Percentiles rank a stretch among this genome's conserved stretches.
Evolutionary conservation across 2,329 filamentous ascomycete genomes (phyloP).

Genomic region (Dactylonectria estremocensis): DNA sequence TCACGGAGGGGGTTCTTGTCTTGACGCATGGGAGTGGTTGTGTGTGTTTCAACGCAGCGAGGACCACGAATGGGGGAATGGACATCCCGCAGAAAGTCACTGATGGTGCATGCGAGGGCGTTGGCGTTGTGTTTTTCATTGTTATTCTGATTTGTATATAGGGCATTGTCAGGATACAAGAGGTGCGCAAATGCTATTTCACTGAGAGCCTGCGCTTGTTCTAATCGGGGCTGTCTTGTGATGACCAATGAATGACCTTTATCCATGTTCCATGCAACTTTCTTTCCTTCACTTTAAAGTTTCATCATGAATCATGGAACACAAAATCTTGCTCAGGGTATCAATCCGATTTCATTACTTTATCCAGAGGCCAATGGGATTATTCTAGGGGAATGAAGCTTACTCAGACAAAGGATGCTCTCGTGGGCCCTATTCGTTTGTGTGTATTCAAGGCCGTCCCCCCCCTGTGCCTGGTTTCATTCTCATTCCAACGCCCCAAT

Average conservation of each 20-base stretch:
- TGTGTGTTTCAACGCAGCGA: conserved; percentile 14
- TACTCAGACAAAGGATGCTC: background rate
- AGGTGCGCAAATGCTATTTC: background rate
- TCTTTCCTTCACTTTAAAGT: background rate
- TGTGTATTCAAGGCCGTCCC: background rate
- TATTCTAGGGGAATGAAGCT: background rate
- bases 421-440: background rate
- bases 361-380: background rate
- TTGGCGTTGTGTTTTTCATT: conserved; percentile 10
- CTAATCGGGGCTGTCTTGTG: background rate
- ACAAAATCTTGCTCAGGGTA: too few species aligned
- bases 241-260: background rate
- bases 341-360: background rate
- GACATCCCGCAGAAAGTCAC: conserved; percentile 10
- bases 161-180: conserved; percentile 1
- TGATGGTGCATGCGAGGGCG: conserved; percentile 6
- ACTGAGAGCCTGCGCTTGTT: background rate
- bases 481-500: background rate
- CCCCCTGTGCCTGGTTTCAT: background rate
- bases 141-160: conserved; percentile 18
- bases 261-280: background rate
- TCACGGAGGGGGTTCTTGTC: conserved; percentile 10
- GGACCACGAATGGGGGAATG: background rate
- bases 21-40: conserved; percentile 10
- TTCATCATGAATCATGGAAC: background rate